phyloP scores from a whole-genome alignment of 257 asterid species.

The Forsythia viridissima region DNA sequence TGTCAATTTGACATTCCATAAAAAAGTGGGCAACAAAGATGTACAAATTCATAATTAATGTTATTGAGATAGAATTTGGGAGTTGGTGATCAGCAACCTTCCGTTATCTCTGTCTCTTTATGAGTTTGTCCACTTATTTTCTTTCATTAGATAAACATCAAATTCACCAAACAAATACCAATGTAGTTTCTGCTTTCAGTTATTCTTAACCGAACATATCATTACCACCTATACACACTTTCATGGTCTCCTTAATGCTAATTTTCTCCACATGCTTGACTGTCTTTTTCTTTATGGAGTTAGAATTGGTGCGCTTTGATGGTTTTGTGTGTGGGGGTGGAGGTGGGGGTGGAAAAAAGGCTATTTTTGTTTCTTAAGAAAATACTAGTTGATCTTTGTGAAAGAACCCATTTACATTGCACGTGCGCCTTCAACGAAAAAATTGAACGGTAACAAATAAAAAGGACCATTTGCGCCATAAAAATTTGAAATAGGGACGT shows the following conservation, averaged over 20 bases:
- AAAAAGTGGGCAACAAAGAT: no score
- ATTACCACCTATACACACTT: neutral
- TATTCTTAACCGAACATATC: constrained; percentile 38
- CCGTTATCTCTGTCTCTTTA: constrained; percentile 11
- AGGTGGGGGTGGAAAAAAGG: no score
- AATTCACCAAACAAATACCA: constrained; percentile 48
- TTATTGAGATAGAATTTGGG: no score
- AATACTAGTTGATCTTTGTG: neutral
- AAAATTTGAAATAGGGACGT: no score
- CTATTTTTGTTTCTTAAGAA: constrained; percentile 8
- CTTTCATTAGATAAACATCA: constrained; percentile 57
- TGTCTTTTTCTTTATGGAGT: constrained; percentile 53
- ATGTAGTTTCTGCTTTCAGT: constrained; percentile 26
- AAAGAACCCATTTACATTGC: no score
- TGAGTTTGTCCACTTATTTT: constrained; percentile 49
- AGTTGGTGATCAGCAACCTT: no score
- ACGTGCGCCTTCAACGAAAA: no score
- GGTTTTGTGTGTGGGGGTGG: constrained; percentile 19
- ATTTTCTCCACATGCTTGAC: constrained; percentile 23
- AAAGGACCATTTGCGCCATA: no score
- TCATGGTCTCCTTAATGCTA: constrained; percentile 36
- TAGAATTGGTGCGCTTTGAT: constrained; percentile 64
- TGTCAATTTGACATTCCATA: no score
- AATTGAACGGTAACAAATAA: no score
- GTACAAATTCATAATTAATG: no score